phyloP scores from a whole-genome alignment of 768 basidiomycete species.

The Daedaleopsis sinensis region DNA sequence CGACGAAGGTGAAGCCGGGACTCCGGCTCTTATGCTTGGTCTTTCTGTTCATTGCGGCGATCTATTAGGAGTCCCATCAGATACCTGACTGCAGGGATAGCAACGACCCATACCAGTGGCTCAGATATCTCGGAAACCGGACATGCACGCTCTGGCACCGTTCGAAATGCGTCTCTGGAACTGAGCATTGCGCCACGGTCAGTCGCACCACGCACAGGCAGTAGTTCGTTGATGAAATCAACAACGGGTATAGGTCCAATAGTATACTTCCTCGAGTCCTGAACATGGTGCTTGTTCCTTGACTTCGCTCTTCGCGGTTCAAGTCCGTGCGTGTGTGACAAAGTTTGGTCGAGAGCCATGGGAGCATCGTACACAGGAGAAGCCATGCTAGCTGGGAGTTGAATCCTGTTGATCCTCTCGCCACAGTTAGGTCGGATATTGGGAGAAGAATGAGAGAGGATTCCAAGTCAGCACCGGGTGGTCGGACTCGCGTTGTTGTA shows the following conservation, averaged over 20 bases:
- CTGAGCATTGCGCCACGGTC: neutral
- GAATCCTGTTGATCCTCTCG: too few relatives aligned
- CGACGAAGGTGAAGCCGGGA: constrained; percentile 9
- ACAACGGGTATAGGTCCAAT: neutral
- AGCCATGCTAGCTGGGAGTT: too few relatives aligned
- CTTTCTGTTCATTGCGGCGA: neutral
- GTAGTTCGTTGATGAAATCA: constrained; percentile 5
- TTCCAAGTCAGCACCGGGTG: too few relatives aligned
- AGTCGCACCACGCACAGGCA: neutral
- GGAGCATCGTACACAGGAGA: neutral
- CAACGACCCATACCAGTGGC: neutral
- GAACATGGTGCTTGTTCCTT: neutral
- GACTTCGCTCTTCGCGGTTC: neutral
- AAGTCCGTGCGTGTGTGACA: neutral
- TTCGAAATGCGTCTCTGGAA: neutral
- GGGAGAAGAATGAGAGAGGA: too few relatives aligned
- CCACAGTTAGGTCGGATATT: too few relatives aligned
- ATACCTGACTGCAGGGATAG: neutral
- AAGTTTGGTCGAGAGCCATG: neutral
- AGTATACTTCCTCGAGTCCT: neutral
- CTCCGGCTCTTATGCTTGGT: constrained; percentile 1
- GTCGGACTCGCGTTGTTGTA: too few relatives aligned
- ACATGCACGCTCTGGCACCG: neutral
- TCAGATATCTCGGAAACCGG: neutral
- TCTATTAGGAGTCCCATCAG: neutral